phyloP scores from a whole-genome alignment of 768 basidiomycete genomes.

The Mycena belliarum region DNA sequence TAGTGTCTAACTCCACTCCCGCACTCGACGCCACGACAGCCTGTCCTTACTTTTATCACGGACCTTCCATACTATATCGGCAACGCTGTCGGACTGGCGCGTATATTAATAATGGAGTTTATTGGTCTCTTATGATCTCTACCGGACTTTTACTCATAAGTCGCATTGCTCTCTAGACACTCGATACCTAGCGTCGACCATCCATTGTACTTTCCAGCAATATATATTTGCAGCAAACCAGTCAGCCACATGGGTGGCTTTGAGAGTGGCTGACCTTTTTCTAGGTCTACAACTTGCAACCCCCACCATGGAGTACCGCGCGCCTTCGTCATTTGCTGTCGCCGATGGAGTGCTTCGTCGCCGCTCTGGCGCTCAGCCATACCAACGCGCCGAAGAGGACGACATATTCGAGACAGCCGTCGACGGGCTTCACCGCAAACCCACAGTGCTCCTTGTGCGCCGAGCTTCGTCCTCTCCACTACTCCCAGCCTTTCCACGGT shows the following conservation, averaged over 20 bases:
- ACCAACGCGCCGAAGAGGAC: not conserved
- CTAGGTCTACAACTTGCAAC: not conserved
- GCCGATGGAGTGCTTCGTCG: conserved; percentile 2
- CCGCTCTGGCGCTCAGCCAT: not conserved
- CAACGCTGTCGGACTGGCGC: conserved; percentile 1
- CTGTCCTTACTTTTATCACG: conserved; percentile 10
- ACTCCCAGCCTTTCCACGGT: not conserved
- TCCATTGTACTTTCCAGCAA: conserved; percentile 12
- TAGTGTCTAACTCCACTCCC: conserved; percentile 40
- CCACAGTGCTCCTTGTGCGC: conserved; percentile 13
- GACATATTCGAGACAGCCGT: not conserved
- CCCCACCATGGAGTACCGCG: conserved; percentile 12
- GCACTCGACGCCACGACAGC: not conserved
- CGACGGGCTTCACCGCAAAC: not conserved
- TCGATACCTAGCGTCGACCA: conserved; percentile 4
- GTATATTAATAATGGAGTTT: conserved; percentile 12
- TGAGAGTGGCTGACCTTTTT: not conserved
- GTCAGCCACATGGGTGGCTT: conserved; percentile 2
- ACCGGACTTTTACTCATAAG: conserved; percentile 8
- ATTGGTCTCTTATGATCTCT: too few relatives aligned
- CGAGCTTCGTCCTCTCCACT: not conserved
- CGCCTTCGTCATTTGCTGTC: conserved; percentile 3
- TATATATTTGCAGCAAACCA: not conserved
- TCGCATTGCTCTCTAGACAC: conserved; percentile 12
- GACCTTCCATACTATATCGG: not conserved